Conservation (phyloP, 2,329 filamentous ascomycete species). For the Fusarium euwallaceae region DNA sequence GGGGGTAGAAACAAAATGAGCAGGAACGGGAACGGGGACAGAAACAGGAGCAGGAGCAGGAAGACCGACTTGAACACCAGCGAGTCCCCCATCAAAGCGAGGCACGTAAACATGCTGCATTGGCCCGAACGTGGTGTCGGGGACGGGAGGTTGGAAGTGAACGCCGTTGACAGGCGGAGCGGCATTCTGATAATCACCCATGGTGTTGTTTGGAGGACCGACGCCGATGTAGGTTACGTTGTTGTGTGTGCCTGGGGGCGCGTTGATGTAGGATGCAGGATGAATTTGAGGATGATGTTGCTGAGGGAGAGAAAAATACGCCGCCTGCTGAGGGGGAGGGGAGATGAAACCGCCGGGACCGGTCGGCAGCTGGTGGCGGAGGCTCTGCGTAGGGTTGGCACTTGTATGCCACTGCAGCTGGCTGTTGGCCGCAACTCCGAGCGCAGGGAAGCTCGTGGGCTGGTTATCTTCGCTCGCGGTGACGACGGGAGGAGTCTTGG, state of each 20-base stretch:
- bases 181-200: constrained; percentile 59
- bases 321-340: constrained; percentile 33
- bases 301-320: constrained; percentile 14
- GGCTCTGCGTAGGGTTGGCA: constrained; percentile 51
- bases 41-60: constrained; percentile 42
- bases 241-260: constrained; percentile 13
- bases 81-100: constrained; percentile 59
- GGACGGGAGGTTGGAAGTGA: constrained; percentile 70
- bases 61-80: constrained; percentile 52
- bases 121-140: constrained; percentile 68
- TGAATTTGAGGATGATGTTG: constrained; percentile 28
- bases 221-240: constrained; percentile 47
- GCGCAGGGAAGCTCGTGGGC: constrained; percentile 47
- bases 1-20: constrained; percentile 44
- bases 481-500: constrained; percentile 21
- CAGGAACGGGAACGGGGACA: constrained; percentile 46
- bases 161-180: constrained; percentile 58
- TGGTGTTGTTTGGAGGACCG: constrained; percentile 46
- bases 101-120: constrained; percentile 69
- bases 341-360: constrained; percentile 26
- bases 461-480: constrained; percentile 21
- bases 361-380: constrained; percentile 44
- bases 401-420: constrained; percentile 52
- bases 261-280: constrained; percentile 28
- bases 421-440: constrained; percentile 42